phyloP scores from a whole-genome alignment of 306 rosid species.

The Quercus bicolor region DNA sequence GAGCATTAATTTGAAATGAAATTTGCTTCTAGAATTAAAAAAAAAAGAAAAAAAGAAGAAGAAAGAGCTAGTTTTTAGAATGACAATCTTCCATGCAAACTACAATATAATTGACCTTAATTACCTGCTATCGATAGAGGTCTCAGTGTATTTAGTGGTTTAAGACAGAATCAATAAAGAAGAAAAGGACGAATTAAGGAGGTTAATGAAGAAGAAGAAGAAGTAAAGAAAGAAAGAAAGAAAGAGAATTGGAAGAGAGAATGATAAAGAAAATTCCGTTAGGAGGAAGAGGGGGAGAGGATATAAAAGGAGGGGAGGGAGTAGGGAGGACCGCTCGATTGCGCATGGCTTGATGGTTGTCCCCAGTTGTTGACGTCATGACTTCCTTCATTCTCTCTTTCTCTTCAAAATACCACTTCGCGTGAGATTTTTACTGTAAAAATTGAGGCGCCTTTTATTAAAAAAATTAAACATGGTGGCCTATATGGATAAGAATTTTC shows the following conservation, averaged over 20 bases:
- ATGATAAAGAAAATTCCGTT: conserved; percentile 28
- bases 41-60: too few relatives aligned
- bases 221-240: neutral
- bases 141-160: conserved; percentile 18
- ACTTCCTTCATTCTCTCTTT: neutral
- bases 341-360: conserved; percentile 86
- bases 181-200: conserved; percentile 18
- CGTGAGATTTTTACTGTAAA: neutral
- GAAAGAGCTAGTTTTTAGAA: neutral
- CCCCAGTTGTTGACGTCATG: conserved; percentile 68
- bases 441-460: neutral
- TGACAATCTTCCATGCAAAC: neutral
- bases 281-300: conserved; percentile 33
- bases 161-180: conserved; percentile 35
- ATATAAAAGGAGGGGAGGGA: conserved; percentile 36
- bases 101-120: neutral
- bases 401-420: neutral
- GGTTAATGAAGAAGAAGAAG: neutral
- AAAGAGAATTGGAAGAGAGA: neutral
- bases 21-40: too few relatives aligned
- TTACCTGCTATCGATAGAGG: neutral
- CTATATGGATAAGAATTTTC: too few relatives aligned
- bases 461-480: neutral
- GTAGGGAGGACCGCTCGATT: conserved; percentile 68
- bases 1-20: neutral